Evolutionary conservation across 768 basidiomycete species (phyloP), one percentile per base, ranked within the genome.

Genomic region (Phaffia tasmanica): DNA sequence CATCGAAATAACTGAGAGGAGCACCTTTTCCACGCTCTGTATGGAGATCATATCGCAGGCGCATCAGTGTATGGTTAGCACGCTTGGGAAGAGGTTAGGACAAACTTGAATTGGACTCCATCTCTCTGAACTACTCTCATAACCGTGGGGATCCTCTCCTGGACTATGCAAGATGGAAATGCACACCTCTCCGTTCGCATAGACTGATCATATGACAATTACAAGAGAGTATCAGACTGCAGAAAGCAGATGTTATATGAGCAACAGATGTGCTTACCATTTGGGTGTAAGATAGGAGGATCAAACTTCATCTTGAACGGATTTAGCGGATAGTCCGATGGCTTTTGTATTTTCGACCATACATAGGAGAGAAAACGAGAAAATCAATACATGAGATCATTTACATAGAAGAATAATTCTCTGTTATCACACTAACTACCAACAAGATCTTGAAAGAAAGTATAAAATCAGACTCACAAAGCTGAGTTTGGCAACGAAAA

Each of bases 301-400:
- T 97, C 92, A 73, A 99, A 99, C 74, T 83, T 90, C 95, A 99
- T 98, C 80, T 92, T 97, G 85, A 98, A 98, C 23, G 95, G 95
- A 62, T 89, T 94, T 73, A 99, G 79, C 42, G 95, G 95, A 78
- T 99, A 99, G 74, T 99, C 95, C 49, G 81, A 75, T 0, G 92
- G 92, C 90, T 91, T 67, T 47, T 11, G 11, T 5, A 57, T 47
- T 35, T 18, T 46, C 46, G 23, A n/a, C 5, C 18, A 8, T 55
- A 47, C 3, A 21, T 14, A 55, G 53, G 27, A 30, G 60, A 42
- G 4, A 42, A 42, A 42, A 42, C 35, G 6, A 42, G 11, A 11
- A 11, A 5, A 42, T 42, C 35, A 27, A 27, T 14, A 60, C 25
- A 57, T 46, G 64, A 58, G 49, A 18, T 23, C 53, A 30, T 6